A percentile compares a stretch with the other conserved stretches of the same genome.
Evolutionary conservation across 306 rosid species (phyloP).

Genomic region (Crotalaria pallida): DNA sequence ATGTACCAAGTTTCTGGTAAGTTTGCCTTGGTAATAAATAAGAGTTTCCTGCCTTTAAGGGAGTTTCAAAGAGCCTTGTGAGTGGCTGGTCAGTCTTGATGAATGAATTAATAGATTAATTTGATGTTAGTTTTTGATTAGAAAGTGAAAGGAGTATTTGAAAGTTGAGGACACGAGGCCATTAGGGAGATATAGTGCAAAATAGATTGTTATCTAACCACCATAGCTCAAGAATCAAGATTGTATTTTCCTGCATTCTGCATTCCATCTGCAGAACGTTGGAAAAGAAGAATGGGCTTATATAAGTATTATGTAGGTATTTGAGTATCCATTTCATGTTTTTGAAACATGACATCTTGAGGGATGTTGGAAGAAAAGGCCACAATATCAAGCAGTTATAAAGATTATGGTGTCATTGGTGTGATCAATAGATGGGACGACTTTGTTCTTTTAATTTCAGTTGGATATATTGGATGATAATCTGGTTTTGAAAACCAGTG

Average conservation of each 20-base stretch:
- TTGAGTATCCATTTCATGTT: background rate
- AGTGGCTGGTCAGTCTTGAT: background rate
- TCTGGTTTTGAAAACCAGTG: background rate
- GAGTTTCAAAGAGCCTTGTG: background rate
- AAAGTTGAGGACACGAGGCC: background rate
- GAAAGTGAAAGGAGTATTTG: background rate
- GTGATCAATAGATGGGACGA: background rate
- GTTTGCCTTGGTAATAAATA: no score
- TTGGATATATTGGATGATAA: background rate
- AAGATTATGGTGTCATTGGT: background rate
- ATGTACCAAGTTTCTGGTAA: no score
- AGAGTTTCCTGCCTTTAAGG: background rate
- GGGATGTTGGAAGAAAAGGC: background rate
- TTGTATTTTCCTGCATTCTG: background rate
- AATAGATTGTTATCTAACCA: background rate
- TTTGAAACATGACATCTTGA: background rate
- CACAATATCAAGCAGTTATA: background rate
- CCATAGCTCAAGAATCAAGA: no score
- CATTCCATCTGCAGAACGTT: background rate
- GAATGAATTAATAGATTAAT: background rate
- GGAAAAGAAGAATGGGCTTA: background rate
- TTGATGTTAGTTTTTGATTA: background rate
- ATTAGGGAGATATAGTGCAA: background rate
- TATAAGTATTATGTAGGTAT: background rate
- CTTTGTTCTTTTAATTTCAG: background rate